Base-by-base conservation (phyloP, 306 rosid species). In the Echinosophora koreensis region DNA sequence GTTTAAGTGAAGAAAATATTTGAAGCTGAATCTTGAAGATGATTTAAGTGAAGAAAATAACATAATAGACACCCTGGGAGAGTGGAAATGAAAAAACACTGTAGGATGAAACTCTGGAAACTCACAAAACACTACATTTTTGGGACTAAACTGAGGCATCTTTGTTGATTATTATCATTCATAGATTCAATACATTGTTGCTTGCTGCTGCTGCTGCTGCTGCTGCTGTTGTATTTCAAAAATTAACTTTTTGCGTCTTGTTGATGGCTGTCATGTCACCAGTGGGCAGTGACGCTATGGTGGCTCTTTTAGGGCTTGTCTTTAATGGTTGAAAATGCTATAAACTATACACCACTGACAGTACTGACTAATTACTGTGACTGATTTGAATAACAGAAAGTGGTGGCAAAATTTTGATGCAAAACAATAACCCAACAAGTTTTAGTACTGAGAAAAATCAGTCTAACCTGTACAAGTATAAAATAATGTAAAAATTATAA, bases 341-440 rank as follows among this genome's bases (percentile, higher is more conserved):
- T 15, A 52, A 49, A 22, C 13, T 72, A 39, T 13, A 14, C 4
- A 8, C 67, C 68, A 9, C 28, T 27, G 44, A n/a, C n/a, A 27
- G 22, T 16, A n/a, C 59, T 47, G 27, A 35, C 27, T 58, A 28
- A 73, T 16, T 42, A 16, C 5, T 68, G 4, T 28, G 38, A 60
- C 37, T 55, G 51, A 57, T 73, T 14, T 56, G 70, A 66, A 57
- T 66, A 68, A 67, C 42, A 42, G 47, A 46, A 47, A 44, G 15
- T 12, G 17, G 5, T 28, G 35, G 14, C 14, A 54, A 52, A 8
- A 37, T 42, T 64, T 52, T 41, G 35, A 17, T 49, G 2, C 32
- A 12, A 8, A 17, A 54, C 42, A 5, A 12, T 13, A 30, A 54
- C 55, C 64, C 38, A 4, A 17, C 81, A 41, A 55, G 61, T 28